These are phyloP conservation scores for Panicum virgatum DNA, from an alignment of 202 grass and related monocot species.

Conservation along the genomic window DNA sequence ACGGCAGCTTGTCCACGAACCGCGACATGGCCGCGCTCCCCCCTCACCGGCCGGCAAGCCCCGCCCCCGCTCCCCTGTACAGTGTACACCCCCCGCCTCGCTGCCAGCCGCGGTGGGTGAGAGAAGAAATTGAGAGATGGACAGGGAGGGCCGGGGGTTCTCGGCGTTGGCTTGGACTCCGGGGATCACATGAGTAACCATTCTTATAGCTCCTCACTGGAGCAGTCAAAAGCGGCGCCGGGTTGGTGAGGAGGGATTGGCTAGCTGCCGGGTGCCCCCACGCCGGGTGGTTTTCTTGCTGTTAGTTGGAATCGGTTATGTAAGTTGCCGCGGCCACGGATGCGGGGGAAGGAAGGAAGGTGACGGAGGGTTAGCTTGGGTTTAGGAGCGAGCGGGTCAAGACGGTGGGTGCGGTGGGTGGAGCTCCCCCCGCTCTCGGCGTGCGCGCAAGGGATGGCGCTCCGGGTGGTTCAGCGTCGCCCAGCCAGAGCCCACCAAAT, in stretches of 20 bases:
- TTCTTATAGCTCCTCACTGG: constrained; percentile 45
- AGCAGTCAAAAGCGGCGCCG: constrained; percentile 8
- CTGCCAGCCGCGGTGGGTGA: constrained; percentile 10
- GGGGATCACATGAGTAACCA: not conserved
- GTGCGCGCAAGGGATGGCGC: constrained; percentile 31
- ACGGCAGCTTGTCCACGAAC: constrained; percentile 80
- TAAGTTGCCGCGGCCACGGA: constrained; percentile 12
- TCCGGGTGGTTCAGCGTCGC: constrained; percentile 48
- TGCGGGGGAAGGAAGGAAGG: not conserved
- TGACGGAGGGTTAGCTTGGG: constrained; percentile 44
- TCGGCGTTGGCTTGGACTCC: constrained; percentile 21
- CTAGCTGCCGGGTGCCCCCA: constrained; percentile 5
- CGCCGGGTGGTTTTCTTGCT: constrained; percentile 20
- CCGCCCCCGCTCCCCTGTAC: not conserved
- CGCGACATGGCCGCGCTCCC: constrained; percentile 54
- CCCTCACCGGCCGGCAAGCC: not conserved
- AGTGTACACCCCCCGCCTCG: constrained; percentile 16
- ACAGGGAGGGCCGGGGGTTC: no score
- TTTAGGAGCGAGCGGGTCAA: constrained; percentile 48
- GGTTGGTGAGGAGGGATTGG: constrained; percentile 42
- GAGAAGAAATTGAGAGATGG: not conserved
- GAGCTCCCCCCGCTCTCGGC: constrained; percentile 14
- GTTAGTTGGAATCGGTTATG: constrained; percentile 46
- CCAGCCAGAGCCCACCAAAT: constrained; percentile 60
- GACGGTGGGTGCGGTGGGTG: constrained; percentile 55